Evolutionary conservation across 345 rosid species (phyloP), one percentile per base, ranked within the genome.

Genomic region (Theobroma cacao): DNA sequence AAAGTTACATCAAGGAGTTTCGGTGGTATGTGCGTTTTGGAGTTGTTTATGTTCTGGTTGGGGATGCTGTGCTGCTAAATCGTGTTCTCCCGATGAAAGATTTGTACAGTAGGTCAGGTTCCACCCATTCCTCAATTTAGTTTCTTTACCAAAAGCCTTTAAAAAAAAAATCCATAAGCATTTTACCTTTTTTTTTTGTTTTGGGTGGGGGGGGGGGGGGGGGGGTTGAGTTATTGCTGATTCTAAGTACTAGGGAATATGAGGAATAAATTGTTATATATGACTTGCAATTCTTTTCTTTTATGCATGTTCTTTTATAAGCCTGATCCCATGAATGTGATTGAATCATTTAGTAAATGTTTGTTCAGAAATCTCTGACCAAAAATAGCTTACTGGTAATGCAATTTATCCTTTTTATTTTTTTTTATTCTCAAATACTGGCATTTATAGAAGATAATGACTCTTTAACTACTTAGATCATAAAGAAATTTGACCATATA

Each of bases 1-100:
- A 82, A 67, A 59, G 84, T 75, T 96, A 96, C 77, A 80, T 92
- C 74, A 81, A 82, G 20, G 93, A 94, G 80, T 87, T 94, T 72
- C 89, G 97, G 33, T 92, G 97, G 98, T 91, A 88, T 82, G 93
- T 96, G 41, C 87, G 97, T 63, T 96, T 96, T 68, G 98, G 92
- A 26, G 85, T 94, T 40, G 64, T 92, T 62, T 96, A 94, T 84
- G 93, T 90, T 82, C 85, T 96, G 86, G 94, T 92, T 26, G 97
- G 93, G 53, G 90, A 94, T 84, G 92, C 90, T 79, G 99, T 91
- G 76, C 85, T 94, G 80, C 90, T 96, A 78, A 93, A 91, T 80
- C 88, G 91, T 75, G 69, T 92, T 68, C 84, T 94, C 28, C 81
- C 90, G 30, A 81, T 89, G 79, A 90, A 76, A 75, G 88, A 86